Conservation (phyloP, 345 rosid species). For the Eucalyptus brandiana region DNA sequence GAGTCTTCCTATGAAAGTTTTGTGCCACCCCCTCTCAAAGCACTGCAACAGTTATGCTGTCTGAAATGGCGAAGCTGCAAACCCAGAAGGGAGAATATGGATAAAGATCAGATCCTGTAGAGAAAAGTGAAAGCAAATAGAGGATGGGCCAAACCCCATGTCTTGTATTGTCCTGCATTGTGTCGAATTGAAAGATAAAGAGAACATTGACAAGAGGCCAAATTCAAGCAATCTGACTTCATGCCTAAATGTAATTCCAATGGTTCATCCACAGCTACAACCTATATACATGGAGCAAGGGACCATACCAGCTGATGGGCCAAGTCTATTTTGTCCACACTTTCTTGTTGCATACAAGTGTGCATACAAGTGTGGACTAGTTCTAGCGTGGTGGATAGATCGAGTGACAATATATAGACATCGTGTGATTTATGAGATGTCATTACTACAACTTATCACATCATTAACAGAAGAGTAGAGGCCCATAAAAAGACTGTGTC, state of each 20-base stretch:
- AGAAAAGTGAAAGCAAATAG: background rate
- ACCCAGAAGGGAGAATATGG: background rate
- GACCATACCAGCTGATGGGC: background rate
- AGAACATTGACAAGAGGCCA: background rate
- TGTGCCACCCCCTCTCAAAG: background rate
- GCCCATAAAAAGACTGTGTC: background rate
- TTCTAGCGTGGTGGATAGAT: background rate
- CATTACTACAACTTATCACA: background rate
- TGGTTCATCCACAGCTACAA: background rate
- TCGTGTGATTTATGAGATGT: background rate
- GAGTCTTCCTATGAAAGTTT: background rate
- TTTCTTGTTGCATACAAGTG: background rate
- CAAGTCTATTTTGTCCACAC: background rate
- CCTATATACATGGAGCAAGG: background rate
- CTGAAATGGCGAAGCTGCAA: background rate
- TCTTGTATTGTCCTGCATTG: background rate
- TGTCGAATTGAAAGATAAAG: background rate
- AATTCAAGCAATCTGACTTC: background rate
- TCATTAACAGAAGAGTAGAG: background rate
- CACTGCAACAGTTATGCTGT: background rate
- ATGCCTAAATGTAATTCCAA: background rate
- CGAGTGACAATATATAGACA: background rate
- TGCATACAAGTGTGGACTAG: rapidly evolving
- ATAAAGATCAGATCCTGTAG: background rate
- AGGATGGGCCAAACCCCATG: background rate